phyloP scores from a whole-genome alignment of 495 filamentous ascomycete genomes.

The Hypoxylon fragiforme region DNA sequence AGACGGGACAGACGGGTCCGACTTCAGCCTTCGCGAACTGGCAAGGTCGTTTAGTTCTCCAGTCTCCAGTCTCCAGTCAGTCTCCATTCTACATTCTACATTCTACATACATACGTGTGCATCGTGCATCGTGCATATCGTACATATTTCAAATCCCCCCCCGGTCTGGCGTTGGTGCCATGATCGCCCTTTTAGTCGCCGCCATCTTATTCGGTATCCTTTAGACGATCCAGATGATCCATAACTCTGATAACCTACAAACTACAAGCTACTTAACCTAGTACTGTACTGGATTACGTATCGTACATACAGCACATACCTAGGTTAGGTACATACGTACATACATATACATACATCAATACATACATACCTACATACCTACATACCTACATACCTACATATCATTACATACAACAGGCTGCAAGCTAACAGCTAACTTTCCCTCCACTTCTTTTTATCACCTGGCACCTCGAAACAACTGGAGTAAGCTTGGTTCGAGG shows the following conservation, averaged over 20 bases:
- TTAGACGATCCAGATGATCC: slow-evolving; percentile 2
- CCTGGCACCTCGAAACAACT: too few species aligned
- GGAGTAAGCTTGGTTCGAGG: slow-evolving; percentile 8
- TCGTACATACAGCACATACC: too few species aligned
- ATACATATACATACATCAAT: too few species aligned
- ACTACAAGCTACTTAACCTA: slow-evolving; percentile 19
- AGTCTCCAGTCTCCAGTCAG: too few species aligned
- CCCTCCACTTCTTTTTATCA: slow-evolving; percentile 5
- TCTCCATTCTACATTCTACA: too few species aligned
- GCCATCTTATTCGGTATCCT: slow-evolving; percentile 15
- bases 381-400: not conserved
- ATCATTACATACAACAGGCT: too few species aligned
- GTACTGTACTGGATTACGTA: too few species aligned
- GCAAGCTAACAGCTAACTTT: slow-evolving; percentile 14
- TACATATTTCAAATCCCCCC: too few species aligned
- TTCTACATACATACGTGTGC: too few species aligned
- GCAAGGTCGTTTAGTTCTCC: too few species aligned
- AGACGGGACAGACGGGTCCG: too few species aligned
- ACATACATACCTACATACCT: too few species aligned
- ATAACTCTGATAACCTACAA: slow-evolving; percentile 1
- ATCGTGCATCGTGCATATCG: not conserved
- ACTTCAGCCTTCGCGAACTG: slow-evolving; percentile 15
- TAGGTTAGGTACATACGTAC: not conserved
- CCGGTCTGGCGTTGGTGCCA: slow-evolving; percentile 13
- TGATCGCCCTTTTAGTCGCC: slow-evolving; percentile 12